Percentiles rank a stretch among this genome's conserved stretches.
These are phyloP conservation scores for Glycine tomentella DNA, from an alignment of 306 rosid genomes.

Conservation along the genomic window DNA sequence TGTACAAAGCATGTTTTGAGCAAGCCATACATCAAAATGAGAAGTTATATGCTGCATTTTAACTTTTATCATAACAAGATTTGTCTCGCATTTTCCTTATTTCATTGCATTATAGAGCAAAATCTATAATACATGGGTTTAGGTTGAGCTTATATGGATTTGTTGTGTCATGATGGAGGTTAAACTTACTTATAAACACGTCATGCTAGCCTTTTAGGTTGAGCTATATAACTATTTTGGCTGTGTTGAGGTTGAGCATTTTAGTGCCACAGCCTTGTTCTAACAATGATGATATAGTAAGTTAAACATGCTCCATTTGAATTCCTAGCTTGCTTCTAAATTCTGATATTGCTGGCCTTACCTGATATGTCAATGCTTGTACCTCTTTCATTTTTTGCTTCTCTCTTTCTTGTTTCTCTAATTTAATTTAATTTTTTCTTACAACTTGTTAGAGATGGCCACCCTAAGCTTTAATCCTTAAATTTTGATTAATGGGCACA, in stretches of 20 bases:
- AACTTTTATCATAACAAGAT: too few relatives aligned
- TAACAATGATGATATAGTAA: constrained; percentile 7
- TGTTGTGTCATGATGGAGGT: constrained; percentile 8
- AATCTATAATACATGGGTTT: constrained; percentile 22
- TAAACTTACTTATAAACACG: background rate
- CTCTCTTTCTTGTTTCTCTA: background rate
- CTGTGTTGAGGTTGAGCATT: constrained; percentile 24
- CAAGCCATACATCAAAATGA: too few relatives aligned
- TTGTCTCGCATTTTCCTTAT: too few relatives aligned
- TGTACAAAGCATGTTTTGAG: too few relatives aligned
- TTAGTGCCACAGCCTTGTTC: constrained; percentile 29
- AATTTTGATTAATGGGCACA: constrained; percentile 4
- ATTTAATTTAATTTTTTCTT: background rate
- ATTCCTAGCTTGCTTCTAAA: background rate
- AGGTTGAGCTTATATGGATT: background rate
- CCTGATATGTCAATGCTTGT: background rate
- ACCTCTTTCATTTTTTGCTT: background rate
- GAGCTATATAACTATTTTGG: constrained; percentile 8
- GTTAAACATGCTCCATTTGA: constrained; percentile 9
- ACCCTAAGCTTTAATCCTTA: background rate
- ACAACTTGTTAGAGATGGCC: constrained; percentile 22
- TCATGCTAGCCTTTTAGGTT: constrained; percentile 14
- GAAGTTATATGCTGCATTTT: too few relatives aligned
- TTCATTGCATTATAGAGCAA: background rate
- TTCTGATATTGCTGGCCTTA: background rate